Evolutionary conservation across 2,329 filamentous ascomycete genomes (phyloP).

Genomic region (Penicillium sp.): DNA sequence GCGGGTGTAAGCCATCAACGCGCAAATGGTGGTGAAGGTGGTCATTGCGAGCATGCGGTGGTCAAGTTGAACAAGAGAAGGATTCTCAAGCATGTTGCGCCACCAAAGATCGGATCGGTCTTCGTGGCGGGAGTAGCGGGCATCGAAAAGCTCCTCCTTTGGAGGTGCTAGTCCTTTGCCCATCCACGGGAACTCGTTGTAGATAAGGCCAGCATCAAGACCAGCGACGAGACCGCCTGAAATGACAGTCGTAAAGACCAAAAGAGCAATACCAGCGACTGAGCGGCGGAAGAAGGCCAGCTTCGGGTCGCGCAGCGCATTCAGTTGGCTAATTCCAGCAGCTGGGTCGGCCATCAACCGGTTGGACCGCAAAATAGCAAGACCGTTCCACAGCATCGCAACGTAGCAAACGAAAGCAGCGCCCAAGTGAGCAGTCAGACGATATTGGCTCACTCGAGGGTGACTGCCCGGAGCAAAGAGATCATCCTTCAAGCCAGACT

Average conservation of each 20-base stretch:
- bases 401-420: conserved; percentile 88
- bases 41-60: conserved; percentile 86
- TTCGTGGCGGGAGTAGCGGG: conserved; percentile 70
- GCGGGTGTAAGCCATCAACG: conserved; percentile 71
- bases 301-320: conserved; percentile 56
- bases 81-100: conserved; percentile 97
- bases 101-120: conserved; percentile 82
- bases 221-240: conserved; percentile 90
- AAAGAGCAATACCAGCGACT: conserved; percentile 58
- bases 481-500: conserved; percentile 89
- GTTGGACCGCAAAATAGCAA: conserved; percentile 71
- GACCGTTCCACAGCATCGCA: conserved; percentile 84
- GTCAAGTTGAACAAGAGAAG: conserved; percentile 86
- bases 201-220: conserved; percentile 90
- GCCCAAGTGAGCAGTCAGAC: conserved; percentile 77
- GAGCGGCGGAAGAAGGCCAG: conserved; percentile 65
- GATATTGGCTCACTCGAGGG: conserved; percentile 88
- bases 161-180: conserved; percentile 74
- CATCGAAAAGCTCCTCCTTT: conserved; percentile 69
- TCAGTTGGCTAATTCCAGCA: conserved; percentile 52
- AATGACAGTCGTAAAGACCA: conserved; percentile 85
- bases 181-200: conserved; percentile 98
- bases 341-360: conserved; percentile 60
- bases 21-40: conserved; percentile 72
- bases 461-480: conserved; percentile 84